Base-by-base conservation (phyloP, 1,139 yeast species). In the Protomyces pachydermus region DNA sequence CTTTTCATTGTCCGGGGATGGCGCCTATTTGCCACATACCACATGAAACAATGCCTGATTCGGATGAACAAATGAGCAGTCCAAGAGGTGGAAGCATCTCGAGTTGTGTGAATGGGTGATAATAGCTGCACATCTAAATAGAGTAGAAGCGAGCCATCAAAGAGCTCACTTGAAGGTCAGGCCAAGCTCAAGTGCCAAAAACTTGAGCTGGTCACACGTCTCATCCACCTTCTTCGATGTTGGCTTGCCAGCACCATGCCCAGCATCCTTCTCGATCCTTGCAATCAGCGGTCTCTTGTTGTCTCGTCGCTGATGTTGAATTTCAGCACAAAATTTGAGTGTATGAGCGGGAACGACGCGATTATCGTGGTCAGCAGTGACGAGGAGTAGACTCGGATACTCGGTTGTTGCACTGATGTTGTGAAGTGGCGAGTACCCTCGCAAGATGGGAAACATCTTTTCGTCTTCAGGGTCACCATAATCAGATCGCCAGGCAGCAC, bases 131-230 rank as follows among this genome's bases (percentile, higher is more conserved):
- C 32, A 8, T 28, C 32, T 28, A 28, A 28, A 1, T 3, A 1
- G 5, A 5, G 4, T 28, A 6, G 32, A 28, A 28, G 32, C 8
- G 8, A 28, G 8, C 32, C 32, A 28, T 5, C 32, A 0, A 20
- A 20, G 0, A 3, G 32, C 67, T 28, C 56, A 67, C n/a, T 34
- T 32, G 69, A 34, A 39, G 74, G 48, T 5, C 48, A 42, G 6
- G 48, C 48, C 48, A 18, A 42, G 48, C 48, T 42, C 62, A 9
- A 58, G 56, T 20, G 56, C 32, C 39, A 58, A 39, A 50, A 58
- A 58, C 12, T 55, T 55, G 48, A 58, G 45, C 34, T 58, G 56
- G 20, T 58, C 62, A 16, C 62, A 51, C 20, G 56, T 58, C 62
- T 58, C 62, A 32, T 51, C 62, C 39, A 58, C 54, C 45, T 52